Evolutionary conservation across 257 asterid genomes (phyloP).

Genomic region (Handroanthus guayacan): DNA sequence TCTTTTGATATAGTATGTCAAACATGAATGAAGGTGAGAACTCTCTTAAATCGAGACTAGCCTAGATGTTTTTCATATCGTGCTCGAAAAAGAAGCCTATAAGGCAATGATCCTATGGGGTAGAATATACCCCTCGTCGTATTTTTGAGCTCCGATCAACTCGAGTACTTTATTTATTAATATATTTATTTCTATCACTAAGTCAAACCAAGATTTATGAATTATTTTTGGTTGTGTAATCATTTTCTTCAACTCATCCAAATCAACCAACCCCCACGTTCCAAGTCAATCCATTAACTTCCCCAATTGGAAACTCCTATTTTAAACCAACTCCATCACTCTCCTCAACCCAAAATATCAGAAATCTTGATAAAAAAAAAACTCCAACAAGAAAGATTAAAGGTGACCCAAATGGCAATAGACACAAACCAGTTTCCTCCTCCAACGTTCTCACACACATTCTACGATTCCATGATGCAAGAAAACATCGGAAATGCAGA

Average conservation of each 20-base stretch:
- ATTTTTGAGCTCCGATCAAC: too few species aligned
- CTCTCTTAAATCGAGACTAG: too few species aligned
- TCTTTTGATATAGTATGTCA: too few species aligned
- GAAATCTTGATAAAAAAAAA: not conserved
- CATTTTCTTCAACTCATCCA: not conserved
- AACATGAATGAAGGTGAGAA: too few species aligned
- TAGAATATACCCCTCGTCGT: too few species aligned
- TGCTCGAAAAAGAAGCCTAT: too few species aligned
- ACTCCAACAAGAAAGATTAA: not conserved
- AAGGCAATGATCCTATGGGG: too few species aligned
- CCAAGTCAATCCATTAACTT: conserved; percentile 13
- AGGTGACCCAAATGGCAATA: conserved; percentile 48
- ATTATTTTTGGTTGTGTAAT: conserved; percentile 10
- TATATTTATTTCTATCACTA: not conserved
- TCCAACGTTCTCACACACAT: conserved; percentile 31
- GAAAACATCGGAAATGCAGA: conserved; percentile 53
- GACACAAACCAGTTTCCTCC: conserved; percentile 40
- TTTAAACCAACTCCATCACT: conserved; percentile 4
- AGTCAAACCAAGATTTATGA: not conserved
- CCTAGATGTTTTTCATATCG: too few species aligned
- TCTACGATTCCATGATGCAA: conserved; percentile 56
- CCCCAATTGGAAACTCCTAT: conserved; percentile 26
- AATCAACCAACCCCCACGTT: not conserved
- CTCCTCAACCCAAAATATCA: not conserved
- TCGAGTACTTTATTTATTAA: too few species aligned